Conservation (phyloP, 176 grass and related monocot genomes). For the Zea luxurians region DNA sequence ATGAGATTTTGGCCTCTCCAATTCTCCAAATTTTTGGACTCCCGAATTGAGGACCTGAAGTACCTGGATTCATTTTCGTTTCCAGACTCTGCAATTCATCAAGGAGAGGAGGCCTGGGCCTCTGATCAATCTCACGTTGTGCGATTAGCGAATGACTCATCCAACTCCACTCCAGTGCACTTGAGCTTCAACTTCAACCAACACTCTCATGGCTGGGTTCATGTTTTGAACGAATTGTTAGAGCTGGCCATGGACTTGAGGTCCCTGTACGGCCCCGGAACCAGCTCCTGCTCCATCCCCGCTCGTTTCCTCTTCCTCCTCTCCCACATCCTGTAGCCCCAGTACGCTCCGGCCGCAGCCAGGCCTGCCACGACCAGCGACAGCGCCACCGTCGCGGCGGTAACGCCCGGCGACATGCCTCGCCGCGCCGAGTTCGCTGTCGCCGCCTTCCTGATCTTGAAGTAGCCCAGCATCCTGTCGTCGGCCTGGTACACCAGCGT, state of each 20-base stretch:
- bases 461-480: constrained; percentile 60
- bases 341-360: constrained; percentile 42
- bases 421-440: background rate
- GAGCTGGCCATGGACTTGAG: constrained; percentile 57
- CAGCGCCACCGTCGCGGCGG: constrained; percentile 36
- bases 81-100: background rate
- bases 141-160: too few relatives aligned
- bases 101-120: background rate
- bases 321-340: constrained; percentile 31
- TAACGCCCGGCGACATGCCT: constrained; percentile 25
- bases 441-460: constrained; percentile 52
- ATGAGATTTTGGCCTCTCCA: too few relatives aligned
- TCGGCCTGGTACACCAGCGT: constrained; percentile 59
- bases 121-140: background rate
- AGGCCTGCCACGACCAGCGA: constrained; percentile 38
- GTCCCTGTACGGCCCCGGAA: constrained; percentile 53
- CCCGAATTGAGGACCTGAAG: background rate
- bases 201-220: background rate
- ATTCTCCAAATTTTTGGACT: too few relatives aligned
- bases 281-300: constrained; percentile 61
- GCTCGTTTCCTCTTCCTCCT: constrained; percentile 17
- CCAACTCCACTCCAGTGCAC: too few relatives aligned
- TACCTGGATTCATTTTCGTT: background rate
- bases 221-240: constrained; percentile 38
- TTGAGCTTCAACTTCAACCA: too few relatives aligned